Base-by-base conservation (phyloP, 78 protist genomes). In the Salpingoeca rosetta region DNA sequence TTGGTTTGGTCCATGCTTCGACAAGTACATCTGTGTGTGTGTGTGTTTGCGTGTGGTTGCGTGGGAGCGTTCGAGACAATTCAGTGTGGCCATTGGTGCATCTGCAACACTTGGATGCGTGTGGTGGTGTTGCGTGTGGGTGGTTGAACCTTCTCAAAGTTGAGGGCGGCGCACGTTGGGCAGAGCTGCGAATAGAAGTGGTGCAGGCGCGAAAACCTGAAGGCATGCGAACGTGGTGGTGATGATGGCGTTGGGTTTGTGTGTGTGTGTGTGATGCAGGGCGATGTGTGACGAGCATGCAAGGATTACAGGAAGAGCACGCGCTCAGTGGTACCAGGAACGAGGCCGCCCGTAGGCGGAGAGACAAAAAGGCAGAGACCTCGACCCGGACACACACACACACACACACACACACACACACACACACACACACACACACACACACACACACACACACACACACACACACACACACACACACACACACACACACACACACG, bases 101-200 rank as follows among this genome's bases (percentile, higher is more conserved):
- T n/a, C n/a, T n/a, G n/a, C n/a, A n/a, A n/a, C n/a, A n/a, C n/a
- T n/a, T n/a, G n/a, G n/a, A n/a, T n/a, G n/a, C n/a, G n/a, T n/a
- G n/a, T n/a, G n/a, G n/a, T n/a, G n/a, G n/a, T n/a, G n/a, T n/a
- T n/a, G n/a, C n/a, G n/a, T n/a, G n/a, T n/a, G 65, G 31, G 17
- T 17, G 65, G 65, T 51, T 17, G 17, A 7, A 92, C 84, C 86
- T 90, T 92, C 24, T 40, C 45, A 35, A 25, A 92, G 86, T 92
- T 92, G 76, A 92, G 88, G 38, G 27, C 85, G 43, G 92, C 94
- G 65, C 94, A 92, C 73, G 26, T 57, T 12, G 92, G 91, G 79
- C 94, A 90, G 41, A 92, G 85, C 85, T 82, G 85, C 31, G 39
- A 73, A 86, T 91, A 91, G 72, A 91, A 91, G 43, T 44, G 83